Conservation (phyloP, 768 basidiomycete species). For the Pseudohyphozyma bogoriensis region DNA sequence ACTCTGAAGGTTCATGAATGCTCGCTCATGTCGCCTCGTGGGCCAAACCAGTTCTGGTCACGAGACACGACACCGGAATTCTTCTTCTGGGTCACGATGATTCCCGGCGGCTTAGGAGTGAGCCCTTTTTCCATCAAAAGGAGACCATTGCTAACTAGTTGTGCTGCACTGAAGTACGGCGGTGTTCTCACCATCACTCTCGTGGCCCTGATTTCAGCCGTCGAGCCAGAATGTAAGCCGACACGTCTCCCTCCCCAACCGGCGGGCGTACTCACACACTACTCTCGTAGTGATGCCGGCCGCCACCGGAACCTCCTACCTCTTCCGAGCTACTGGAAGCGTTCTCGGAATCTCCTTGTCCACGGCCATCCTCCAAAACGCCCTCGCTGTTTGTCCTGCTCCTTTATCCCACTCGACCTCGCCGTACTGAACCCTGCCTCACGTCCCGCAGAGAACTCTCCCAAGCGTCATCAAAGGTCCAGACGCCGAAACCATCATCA, state of each 20-base stretch:
- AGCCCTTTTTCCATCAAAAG: background rate
- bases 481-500: background rate
- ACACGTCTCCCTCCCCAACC: no score
- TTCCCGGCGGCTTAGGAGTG: background rate
- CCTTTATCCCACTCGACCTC: no score
- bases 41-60: background rate
- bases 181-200: background rate
- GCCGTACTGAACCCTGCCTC: no score
- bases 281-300: background rate
- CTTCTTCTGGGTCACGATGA: background rate
- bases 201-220: background rate
- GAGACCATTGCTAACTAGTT: no score
- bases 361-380: background rate
- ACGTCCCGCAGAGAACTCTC: background rate
- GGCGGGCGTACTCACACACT: background rate
- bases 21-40: no score
- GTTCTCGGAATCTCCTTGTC: background rate
- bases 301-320: background rate
- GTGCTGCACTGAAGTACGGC: background rate
- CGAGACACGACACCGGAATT: background rate
- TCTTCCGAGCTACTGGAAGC: background rate
- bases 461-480: background rate
- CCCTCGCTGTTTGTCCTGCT: no score
- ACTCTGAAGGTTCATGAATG: no score
- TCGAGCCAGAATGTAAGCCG: background rate